Percentiles rank a stretch among this genome's conserved stretches.
Conservation (phyloP, 2,329 filamentous ascomycete genomes). For the Colletotrichum sp. region DNA sequence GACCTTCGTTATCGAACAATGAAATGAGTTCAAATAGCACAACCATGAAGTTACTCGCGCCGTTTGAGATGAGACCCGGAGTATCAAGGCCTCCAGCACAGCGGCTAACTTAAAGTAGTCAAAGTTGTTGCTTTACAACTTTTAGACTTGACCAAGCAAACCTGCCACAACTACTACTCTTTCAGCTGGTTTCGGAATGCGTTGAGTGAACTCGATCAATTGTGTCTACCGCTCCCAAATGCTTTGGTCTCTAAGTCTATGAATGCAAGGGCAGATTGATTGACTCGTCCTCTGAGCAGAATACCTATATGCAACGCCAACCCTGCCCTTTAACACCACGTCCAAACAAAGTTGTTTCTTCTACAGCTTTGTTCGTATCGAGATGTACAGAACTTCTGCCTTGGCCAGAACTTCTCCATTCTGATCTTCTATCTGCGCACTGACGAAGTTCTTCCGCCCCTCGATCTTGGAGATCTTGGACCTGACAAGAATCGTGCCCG, state of each 20-base stretch:
- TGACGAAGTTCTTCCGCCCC: slow-evolving; percentile 38
- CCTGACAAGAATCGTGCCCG: slow-evolving; percentile 34
- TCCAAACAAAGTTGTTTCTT: neutral
- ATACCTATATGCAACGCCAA: neutral
- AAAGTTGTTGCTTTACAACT: neutral
- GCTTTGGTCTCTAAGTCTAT: neutral
- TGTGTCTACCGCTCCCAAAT: neutral
- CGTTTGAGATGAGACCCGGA: neutral
- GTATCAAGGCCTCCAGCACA: neutral
- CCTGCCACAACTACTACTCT: rapidly evolving
- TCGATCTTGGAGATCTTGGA: slow-evolving; percentile 34
- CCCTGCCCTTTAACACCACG: neutral
- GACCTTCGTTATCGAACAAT: neutral
- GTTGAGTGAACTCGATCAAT: neutral
- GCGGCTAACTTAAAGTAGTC: neutral
- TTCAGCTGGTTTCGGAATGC: neutral
- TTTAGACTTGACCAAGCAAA: neutral
- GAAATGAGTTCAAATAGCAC: neutral
- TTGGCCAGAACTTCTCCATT: slow-evolving; percentile 35
- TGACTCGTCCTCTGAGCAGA: neutral
- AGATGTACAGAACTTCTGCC: slow-evolving; percentile 23
- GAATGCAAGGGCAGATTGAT: neutral
- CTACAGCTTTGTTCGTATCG: slow-evolving; percentile 14
- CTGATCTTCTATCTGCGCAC: slow-evolving; percentile 35
- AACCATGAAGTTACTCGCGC: rapidly evolving